Base-by-base conservation (phyloP, 257 asterid species). In the Asclepias syriaca region DNA sequence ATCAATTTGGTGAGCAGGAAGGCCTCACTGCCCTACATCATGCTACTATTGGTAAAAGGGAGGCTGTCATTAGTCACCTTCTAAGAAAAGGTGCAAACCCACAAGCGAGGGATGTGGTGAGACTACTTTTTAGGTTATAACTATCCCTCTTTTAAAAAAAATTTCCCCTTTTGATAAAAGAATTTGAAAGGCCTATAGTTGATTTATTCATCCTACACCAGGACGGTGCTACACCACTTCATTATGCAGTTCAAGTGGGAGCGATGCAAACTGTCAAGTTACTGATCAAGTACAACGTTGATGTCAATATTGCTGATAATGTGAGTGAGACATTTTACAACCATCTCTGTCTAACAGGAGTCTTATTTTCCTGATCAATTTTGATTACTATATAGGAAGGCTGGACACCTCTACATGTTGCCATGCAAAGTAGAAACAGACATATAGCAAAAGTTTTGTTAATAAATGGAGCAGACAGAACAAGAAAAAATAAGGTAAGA, bases 221-320 rank as follows among this genome's bases (percentile, higher is more conserved):
- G 97, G 97, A 85, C 71, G 96, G 98, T 22, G 91, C 86, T 49
- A 88, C 96, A 6, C 96, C 98, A 2, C 96, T 94, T 65, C 98
- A 94, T 81, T 91, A 91, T 70, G 98, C 98, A 75, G 96, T 86
- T 84, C 98, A 91, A 84, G 97, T 87, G 37, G 96, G 98, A 61
- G 98, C 97, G 24, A 43, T 83, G 86, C 98, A 94, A 76, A 88
- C 97, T 0, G 95, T 87, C 34, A 94, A 94, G 79, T 78, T 94
- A 81, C 78, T 91, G 84, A 91, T 94, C 51, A 94, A 94, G 74
- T 83, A 77, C 89, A 88, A 86, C 43, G 97, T 88, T 72, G 97
- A 94, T 68, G 95, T 94, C 74, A 94, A 94, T 32, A 81, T 65
- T 78, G 89, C 96, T 48, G 97, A 94, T 87, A 82, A 83, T 57